phyloP scores from a whole-genome alignment of 2,329 filamentous ascomycete genomes.

The Meredithiella fracta region DNA sequence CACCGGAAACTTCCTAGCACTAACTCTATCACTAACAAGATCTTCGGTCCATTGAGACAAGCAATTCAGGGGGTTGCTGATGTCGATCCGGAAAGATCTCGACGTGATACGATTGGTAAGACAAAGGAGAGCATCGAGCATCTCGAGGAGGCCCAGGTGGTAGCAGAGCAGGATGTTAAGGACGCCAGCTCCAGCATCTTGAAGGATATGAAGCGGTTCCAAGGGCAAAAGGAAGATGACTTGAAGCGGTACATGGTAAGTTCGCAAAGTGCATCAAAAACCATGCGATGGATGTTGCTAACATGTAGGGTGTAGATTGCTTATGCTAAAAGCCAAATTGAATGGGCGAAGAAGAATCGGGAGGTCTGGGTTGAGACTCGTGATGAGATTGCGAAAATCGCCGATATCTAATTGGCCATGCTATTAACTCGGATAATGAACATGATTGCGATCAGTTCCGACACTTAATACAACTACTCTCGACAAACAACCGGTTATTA shows the following conservation, averaged over 20 bases:
- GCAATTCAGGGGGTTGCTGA: constrained; percentile 93
- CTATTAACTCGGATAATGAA: neutral
- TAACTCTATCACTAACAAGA: constrained; percentile 83
- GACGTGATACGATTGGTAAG: constrained; percentile 88
- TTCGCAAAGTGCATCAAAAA: too few species aligned
- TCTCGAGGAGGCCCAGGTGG: constrained; percentile 79
- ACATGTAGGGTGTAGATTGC: constrained; percentile 46
- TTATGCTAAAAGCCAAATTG: constrained; percentile 81
- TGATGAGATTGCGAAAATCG: constrained; percentile 76
- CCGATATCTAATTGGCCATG: constrained; percentile 31
- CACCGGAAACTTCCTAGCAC: constrained; percentile 73
- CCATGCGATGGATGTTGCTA: too few species aligned
- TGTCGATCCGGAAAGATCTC: constrained; percentile 82
- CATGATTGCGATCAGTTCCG: neutral
- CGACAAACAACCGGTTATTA: too few species aligned
- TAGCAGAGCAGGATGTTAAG: constrained; percentile 79
- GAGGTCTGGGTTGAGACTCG: constrained; percentile 87
- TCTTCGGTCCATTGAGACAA: constrained; percentile 89
- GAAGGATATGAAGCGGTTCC: constrained; percentile 81
- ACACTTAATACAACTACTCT: neutral
- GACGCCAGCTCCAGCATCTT: constrained; percentile 81
- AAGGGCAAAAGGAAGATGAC: constrained; percentile 89
- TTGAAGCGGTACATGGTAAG: constrained; percentile 88
- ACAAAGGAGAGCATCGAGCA: constrained; percentile 74
- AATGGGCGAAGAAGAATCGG: constrained; percentile 81